Evolutionary conservation across 805 yeast genomes (phyloP), one percentile per base, ranked within the genome.

Genomic region (Candida tammaniensis): DNA sequence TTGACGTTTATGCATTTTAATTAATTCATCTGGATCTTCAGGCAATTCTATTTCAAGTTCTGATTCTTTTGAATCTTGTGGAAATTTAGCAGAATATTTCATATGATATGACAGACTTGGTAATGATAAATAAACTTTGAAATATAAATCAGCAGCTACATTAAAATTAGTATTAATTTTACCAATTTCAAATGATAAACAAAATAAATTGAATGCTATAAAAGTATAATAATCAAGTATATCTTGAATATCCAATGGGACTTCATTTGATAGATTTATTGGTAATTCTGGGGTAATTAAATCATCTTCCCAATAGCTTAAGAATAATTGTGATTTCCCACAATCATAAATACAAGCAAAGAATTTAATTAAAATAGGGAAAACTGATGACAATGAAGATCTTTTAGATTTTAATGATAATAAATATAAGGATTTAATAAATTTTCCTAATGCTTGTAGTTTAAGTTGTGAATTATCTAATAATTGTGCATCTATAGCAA

Each of bases 191-290:
- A 51, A 22, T 4, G 61, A 48, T 15, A 55, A 31, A 4, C 47
- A 17, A 17, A 54, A 39, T 36, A 58, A 46, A 33, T 55, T 55
- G 38, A 53, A 58, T 4, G 59, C 64, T 7, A 50, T 38, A 33
- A 43, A 62, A 24, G 49, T 48, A 33, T 55, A 61, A 28, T 38
- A 60, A 32, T 48, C 39, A 9, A 57, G 40, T 6, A 59, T 29
- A 13, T 50, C 54, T 12, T 33, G 31, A 8, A 49, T 48, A 17
- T 44, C 41, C 10, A 51, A 43, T 1, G 42, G 15, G 3, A 30
- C 19, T 1, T 37, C 38, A 15, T 45, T 37, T 7, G 53, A 39
- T 4, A 49, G 23, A 4, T 39, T 37, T 11, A 54, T 39, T 2
- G 60, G 56, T 12, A 51, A 33, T n/a, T 48, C 44, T 0, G 64